Evolutionary conservation across 169 alveolate genomes (phyloP), one percentile per base, ranked within the genome.

Genomic region (Plasmodium knowlesi): DNA sequence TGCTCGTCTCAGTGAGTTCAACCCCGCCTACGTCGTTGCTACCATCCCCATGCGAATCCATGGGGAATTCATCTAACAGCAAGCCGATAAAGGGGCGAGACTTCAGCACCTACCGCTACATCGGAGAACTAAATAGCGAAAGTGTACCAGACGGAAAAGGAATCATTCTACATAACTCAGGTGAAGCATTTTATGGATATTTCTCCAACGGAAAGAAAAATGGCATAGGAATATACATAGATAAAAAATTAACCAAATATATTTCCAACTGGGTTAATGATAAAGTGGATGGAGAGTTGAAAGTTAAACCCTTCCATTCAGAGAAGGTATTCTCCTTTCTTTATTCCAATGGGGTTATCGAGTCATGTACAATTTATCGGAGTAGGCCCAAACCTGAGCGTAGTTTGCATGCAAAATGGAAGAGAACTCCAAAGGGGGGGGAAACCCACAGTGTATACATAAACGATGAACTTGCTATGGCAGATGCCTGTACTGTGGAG

Each of bases 191-290:
- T 54, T 86, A 53, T 32, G 86, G 93, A 0, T 54, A 12, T 39
- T 86, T 86, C 71, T 8, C 61, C 19, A 86, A 86, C 30, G 93
- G 93, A 16, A 86, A 86, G 46, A 86, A 34, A 74, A 37, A 86
- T 74, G 93, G 93, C 3, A 74, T 32, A 34, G 93, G 93, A 16
- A 76, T 86, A 30, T 86, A 74, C 81, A 67, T 86, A 34, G 82
- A 86, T 54, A 50, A 34, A 19, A 34, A 74, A 14, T 28, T 86
- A 86, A 86, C 86, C 28, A 86, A 78, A 54, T 86, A 86, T 54
- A 86, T 74, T 53, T 74, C 70, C 43, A 41, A 30, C 25, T 86
- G 93, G 93, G 39, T 30, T 16, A 30, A 86, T 74, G 82, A 50
- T 73, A 74, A 37, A 16, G 81, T 73, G 19, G 39, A 30, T 1